Evolutionary conservation across 768 basidiomycete species (phyloP).

Genomic region (Rubroboletus pulcherrimus): DNA sequence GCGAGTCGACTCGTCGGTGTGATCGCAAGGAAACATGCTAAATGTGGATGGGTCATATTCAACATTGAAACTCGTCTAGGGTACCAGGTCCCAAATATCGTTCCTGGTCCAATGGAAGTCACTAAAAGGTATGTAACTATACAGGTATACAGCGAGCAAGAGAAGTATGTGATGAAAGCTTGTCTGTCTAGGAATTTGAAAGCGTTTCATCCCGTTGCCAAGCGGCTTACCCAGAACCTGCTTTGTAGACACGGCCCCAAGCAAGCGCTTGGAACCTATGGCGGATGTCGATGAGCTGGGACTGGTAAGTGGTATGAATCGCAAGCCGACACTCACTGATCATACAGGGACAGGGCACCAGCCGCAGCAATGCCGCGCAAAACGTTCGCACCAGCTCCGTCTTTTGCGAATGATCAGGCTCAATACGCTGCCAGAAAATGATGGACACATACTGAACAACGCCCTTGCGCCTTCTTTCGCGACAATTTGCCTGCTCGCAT

Average conservation of each 20-base stretch:
- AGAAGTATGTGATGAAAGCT: not conserved
- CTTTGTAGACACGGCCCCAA: slow-evolving; percentile 56
- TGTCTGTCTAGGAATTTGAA: not conserved
- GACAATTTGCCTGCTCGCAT: slow-evolving; percentile 38
- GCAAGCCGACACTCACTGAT: slow-evolving; percentile 37
- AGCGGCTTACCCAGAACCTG: slow-evolving; percentile 31
- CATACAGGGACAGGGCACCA: slow-evolving; percentile 60
- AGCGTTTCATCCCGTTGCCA: not conserved
- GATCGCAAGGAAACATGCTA: not conserved
- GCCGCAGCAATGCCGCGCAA: slow-evolving; percentile 50
- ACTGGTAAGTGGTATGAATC: not conserved
- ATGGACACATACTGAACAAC: slow-evolving; percentile 33
- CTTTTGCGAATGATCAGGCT: slow-evolving; percentile 31
- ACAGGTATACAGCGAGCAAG: not conserved
- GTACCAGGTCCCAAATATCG: not conserved
- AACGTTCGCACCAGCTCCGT: slow-evolving; percentile 56
- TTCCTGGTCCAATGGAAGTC: not conserved
- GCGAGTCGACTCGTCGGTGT: not conserved
- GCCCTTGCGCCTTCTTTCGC: slow-evolving; percentile 38
- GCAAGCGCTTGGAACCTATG: slow-evolving; percentile 46
- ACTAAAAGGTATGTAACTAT: not conserved
- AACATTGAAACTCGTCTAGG: not conserved
- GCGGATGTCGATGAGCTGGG: slow-evolving; percentile 2
- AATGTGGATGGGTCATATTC: not conserved
- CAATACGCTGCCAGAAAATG: not conserved